Base-by-base conservation (phyloP, 2,329 filamentous ascomycete species). In the Sporothrix brasiliensis region DNA sequence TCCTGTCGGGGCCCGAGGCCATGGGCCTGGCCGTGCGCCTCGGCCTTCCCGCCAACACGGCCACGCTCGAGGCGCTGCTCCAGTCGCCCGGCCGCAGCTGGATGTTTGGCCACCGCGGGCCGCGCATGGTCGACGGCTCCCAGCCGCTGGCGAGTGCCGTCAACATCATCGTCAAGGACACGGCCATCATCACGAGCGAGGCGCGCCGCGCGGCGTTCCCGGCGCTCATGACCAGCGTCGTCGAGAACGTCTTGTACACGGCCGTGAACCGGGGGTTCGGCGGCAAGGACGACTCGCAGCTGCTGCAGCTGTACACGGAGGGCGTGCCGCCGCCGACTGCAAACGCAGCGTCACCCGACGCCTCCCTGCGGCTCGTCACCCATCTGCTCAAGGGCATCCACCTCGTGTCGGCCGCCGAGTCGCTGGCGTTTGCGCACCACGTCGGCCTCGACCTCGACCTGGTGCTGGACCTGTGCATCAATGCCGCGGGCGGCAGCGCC, bases 111-210 rank as follows among this genome's bases (percentile, higher is more conserved):
- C 87, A 89, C 75, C 82, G 87, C 11, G 79, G 83, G 0, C 85
- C 85, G 30, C 80, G 87, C 56, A 86, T 89, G 78, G 75, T 89
- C 50, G 80, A 83, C 41, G 79, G 83, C 54, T 86, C 83, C 77
- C 79, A 83, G 73, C 87, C 87, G 0, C 77, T 88, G 49, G 86
- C 85, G 19, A 88, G 86, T 75, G 87, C 87, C 2, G 76, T 88
- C 65, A 84, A 83, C 41, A 89, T 89, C 73, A 88, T 89, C 72
- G 74, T 87, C 49, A 89, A 89, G 79, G 87, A 89, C 77, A 80
- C 82, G 76, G 83, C 86, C 66, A 92, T 92, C 78, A 90, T 92
- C 77, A 91, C 89, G 1, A 85, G 87, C 34, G 88, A 88, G 71
- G 88, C 88, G 0, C 82, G 88, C 24, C 80, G 86, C 54, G 79